Evolutionary conservation across 495 filamentous ascomycete genomes (phyloP), one percentile per base, ranked within the genome.

Genomic region (Penicillium canescens): DNA sequence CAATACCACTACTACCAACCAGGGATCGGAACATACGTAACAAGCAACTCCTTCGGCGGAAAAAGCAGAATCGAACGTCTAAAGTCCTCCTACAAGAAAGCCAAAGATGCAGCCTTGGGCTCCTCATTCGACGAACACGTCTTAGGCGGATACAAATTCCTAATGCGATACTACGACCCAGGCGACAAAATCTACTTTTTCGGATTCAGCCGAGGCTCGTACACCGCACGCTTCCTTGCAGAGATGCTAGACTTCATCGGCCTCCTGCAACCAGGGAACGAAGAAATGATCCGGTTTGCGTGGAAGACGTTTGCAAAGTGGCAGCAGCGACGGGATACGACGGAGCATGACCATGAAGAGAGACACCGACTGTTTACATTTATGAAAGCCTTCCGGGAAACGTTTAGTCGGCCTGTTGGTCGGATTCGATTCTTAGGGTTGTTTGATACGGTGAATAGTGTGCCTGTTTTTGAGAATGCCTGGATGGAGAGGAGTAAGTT

Each of bases 301-400:
- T 94, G 90, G 90, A 92, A 92, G 71, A 90, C 90, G 0, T 96
- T 95, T 57, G 81, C 86, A 40, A 87, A 86, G 54, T 96, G 90
- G 90, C 87, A 95, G 66, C 81, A 83, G 55, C 82, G 90, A 0
- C 73, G 80, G 16, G 81, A 80, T 6, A 75, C 75, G 40, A 76
- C 75, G 0, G 72, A 78, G 11, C 73, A 84, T 39, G 80, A 85
- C 1, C 78, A 78, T 31, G 74, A 81, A 56, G 78, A 85, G 23
- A 82, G 83, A 46, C 81, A 82, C 58, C 76, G 84, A 48, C 84
- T 92, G 67, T 90, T 89, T 60, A 62, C 78, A 5, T 94, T 86
- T 57, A 86, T 94, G 84, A 86, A 86, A 54, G 86, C 84, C 0
- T 96, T 96, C 69, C 85, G 90, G 18, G 89, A 92, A 61, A 94